phyloP scores from a whole-genome alignment of 176 grass and related monocot species.

The Oryza punctata region DNA sequence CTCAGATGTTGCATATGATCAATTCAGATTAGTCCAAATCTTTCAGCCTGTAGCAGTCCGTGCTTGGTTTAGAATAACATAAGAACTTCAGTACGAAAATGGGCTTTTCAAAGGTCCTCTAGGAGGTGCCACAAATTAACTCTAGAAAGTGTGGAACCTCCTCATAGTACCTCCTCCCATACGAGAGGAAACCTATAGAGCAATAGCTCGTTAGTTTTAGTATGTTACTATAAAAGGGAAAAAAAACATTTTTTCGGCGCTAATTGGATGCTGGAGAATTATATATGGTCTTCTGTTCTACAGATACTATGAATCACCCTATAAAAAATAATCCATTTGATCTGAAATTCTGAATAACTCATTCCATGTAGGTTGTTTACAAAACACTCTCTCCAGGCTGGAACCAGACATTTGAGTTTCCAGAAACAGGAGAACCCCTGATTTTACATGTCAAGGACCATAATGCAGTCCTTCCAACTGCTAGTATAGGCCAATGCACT shows the following conservation, averaged over 20 bases:
- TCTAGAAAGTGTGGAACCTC: background rate
- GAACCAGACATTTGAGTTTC: conserved; percentile 88
- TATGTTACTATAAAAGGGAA: background rate
- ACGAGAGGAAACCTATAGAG: background rate
- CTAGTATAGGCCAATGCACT: conserved; percentile 77
- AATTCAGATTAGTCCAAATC: conserved; percentile 18
- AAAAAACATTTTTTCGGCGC: background rate
- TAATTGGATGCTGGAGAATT: background rate
- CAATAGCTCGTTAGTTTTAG: background rate
- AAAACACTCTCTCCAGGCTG: conserved; percentile 83
- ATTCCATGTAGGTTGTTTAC: conserved; percentile 67
- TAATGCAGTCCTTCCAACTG: conserved; percentile 76
- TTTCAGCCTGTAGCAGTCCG: background rate
- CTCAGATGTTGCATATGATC: background rate
- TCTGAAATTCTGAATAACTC: background rate
- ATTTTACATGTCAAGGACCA: conserved; percentile 81
- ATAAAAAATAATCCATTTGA: background rate
- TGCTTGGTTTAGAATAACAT: background rate
- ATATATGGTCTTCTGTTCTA: background rate
- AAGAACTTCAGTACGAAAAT: background rate
- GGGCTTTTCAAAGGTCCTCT: background rate
- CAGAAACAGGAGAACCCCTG: conserved; percentile 75
- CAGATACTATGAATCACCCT: background rate
- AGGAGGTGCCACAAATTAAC: background rate
- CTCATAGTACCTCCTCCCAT: background rate